A percentile compares a stretch with the other conserved stretches of the same genome.
These are phyloP conservation scores for Lichtheimia corymbifera DNA, from an alignment of 371 early-diverging fungal genomes.

Conservation along the genomic window DNA sequence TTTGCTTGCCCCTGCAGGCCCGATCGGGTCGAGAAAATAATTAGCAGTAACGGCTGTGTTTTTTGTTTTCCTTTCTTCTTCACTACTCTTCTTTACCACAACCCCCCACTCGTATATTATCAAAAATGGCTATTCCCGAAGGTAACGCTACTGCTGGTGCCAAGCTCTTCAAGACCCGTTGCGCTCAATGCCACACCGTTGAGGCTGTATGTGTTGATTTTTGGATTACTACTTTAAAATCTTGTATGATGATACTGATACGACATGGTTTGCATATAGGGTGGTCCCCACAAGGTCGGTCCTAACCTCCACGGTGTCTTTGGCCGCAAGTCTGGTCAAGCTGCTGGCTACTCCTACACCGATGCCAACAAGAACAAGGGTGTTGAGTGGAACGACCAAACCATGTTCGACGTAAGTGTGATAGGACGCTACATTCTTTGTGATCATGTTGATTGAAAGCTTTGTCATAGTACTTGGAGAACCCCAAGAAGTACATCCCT, in stretches of 20 bases:
- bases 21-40: no score
- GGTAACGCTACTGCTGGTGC: conserved; percentile 73
- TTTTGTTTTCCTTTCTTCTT: conserved; percentile 20
- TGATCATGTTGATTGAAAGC: neutral
- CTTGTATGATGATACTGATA: neutral
- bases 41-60: neutral
- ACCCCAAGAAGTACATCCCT: conserved; percentile 97
- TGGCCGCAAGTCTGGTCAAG: conserved; percentile 86
- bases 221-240: neutral
- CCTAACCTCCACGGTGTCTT: conserved; percentile 95
- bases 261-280: conserved; percentile 34
- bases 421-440: neutral
- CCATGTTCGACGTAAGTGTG: conserved; percentile 63
- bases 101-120: conserved; percentile 10
- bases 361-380: conserved; percentile 91
- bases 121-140: conserved; percentile 17
- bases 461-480: conserved; percentile 72
- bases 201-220: conserved; percentile 63
- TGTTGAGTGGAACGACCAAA: conserved; percentile 85
- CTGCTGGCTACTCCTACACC: conserved; percentile 90
- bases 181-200: conserved; percentile 97
- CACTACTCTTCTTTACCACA: neutral
- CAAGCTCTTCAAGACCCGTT: conserved; percentile 98
- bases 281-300: conserved; percentile 91
- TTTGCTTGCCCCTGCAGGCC: no score